Conservation (phyloP, 345 rosid species). For the Gossypium turneri region DNA sequence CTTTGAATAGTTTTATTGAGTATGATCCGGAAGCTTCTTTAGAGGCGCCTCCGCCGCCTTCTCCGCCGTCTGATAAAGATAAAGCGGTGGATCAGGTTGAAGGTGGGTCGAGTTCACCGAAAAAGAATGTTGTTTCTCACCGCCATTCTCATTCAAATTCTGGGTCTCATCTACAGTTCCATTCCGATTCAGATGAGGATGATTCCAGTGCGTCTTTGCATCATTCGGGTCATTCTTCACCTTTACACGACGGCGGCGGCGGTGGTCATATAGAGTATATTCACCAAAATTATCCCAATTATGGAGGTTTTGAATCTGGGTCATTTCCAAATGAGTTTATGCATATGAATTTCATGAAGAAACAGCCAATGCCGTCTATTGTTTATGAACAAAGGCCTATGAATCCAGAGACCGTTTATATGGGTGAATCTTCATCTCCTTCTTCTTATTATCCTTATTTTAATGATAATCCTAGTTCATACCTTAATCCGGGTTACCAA, state of each 20-base stretch:
- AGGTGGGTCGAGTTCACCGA: conserved; percentile 23
- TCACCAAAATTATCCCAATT: neutral
- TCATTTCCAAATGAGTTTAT: neutral
- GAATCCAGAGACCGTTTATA: conserved; percentile 1
- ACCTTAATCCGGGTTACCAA: conserved; percentile 1
- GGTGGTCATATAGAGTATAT: neutral
- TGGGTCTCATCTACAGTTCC: conserved; percentile 1
- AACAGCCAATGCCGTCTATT: neutral
- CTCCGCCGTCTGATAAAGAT: conserved; percentile 41
- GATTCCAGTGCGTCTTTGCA: neutral
- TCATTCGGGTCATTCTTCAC: neutral
- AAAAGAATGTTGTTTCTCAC: conserved; percentile 21
- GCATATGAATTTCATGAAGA: neutral
- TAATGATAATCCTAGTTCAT: conserved; percentile 4
- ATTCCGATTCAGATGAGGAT: neutral
- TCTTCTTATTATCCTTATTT: neutral
- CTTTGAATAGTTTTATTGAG: conserved; percentile 47
- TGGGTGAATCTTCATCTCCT: conserved; percentile 2
- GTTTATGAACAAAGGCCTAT: conserved; percentile 1
- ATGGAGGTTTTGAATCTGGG: conserved; percentile 2
- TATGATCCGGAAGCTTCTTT: conserved; percentile 23
- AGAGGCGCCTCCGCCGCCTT: conserved; percentile 34
- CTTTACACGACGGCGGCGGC: neutral
- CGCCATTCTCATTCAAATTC: conserved; percentile 23
- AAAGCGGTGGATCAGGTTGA: conserved; percentile 32